These are phyloP conservation scores for Boletus rufocinnamomeus DNA, from an alignment of 768 basidiomycete species.

Conservation along the genomic window DNA sequence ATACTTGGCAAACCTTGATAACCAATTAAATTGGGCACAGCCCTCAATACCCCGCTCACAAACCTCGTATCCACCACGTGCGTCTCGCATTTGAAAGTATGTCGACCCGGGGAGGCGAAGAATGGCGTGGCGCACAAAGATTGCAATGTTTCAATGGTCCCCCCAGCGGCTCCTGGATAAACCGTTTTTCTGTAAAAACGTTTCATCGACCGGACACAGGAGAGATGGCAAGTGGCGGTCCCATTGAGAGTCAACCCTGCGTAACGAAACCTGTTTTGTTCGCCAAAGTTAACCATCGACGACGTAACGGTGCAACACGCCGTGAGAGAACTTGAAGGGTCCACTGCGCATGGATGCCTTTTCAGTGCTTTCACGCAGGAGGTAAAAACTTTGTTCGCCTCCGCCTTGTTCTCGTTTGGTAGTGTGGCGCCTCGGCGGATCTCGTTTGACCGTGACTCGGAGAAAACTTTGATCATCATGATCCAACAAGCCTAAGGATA, in stretches of 20 bases:
- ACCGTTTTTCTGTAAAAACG: background rate
- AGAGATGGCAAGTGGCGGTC: background rate
- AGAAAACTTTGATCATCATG: background rate
- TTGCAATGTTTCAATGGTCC: background rate
- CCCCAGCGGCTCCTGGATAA: background rate
- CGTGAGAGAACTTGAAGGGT: background rate
- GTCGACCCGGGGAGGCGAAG: background rate
- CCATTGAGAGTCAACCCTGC: background rate
- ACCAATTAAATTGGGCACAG: no score
- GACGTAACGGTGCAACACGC: background rate
- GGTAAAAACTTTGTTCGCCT: background rate
- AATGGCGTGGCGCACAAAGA: background rate
- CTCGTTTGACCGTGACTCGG: background rate
- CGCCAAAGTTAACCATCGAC: background rate
- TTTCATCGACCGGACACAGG: background rate
- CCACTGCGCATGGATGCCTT: background rate
- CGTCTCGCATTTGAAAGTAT: background rate
- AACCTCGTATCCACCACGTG: background rate
- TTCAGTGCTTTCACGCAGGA: background rate
- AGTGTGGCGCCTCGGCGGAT: background rate
- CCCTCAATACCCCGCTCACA: background rate
- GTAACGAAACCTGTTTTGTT: background rate
- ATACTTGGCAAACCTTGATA: background rate
- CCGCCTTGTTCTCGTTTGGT: background rate
- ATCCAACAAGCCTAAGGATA: background rate